phyloP scores from a whole-genome alignment of 441 rosid species.

The Gossypium schwendimanii region DNA sequence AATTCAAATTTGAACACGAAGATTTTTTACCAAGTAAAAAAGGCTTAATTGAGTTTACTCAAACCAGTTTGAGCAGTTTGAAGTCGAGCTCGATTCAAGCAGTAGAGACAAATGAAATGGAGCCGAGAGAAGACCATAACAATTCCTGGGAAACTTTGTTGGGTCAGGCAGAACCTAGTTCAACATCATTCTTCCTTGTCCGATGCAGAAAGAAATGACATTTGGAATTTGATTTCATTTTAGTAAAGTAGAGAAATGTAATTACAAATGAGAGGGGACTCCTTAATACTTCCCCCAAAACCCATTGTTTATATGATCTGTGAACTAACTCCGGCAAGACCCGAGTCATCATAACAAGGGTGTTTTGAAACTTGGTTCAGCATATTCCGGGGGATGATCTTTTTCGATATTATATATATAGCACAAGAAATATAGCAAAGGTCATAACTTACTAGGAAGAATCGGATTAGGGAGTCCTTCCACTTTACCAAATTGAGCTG shows the following conservation, averaged over 20 bases:
- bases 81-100: too few species aligned
- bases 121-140: too few species aligned
- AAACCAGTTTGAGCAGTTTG: too few species aligned
- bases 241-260: neutral
- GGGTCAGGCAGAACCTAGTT: neutral
- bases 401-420: neutral
- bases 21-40: too few species aligned
- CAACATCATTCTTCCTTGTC: neutral
- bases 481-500: constrained; percentile 20
- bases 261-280: neutral
- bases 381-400: neutral
- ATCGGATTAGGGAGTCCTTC: constrained; percentile 29
- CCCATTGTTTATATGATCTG: neutral
- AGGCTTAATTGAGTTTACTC: too few species aligned
- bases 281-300: neutral
- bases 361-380: neutral
- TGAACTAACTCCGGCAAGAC: neutral
- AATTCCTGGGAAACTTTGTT: neutral
- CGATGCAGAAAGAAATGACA: neutral
- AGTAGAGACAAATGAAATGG: too few species aligned
- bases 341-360: neutral
- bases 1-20: too few species aligned
- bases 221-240: neutral
- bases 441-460: constrained; percentile 68
- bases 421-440: neutral